Evolutionary conservation across 495 filamentous ascomycete genomes (phyloP), one percentile per base, ranked within the genome.

Genomic region (Symbiotaphrina buchneri): DNA sequence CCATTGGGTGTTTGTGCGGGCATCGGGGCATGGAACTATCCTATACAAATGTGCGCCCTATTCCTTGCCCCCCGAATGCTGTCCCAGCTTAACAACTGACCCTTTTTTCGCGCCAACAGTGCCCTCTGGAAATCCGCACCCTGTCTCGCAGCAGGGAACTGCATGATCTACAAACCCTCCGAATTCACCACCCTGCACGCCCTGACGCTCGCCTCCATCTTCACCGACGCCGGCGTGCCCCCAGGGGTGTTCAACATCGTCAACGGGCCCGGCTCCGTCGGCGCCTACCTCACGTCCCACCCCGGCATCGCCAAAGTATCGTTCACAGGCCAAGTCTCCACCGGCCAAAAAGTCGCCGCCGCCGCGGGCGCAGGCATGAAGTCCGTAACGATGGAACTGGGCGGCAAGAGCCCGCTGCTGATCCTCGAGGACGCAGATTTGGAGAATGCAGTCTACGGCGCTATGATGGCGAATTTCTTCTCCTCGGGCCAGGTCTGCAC

Each of bases 381-480:
- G 45, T 80, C 78, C 44, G 71, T 81, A 21, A 83, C 77, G 3
- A 76, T 83, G 71, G 79, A 87, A 44, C 59, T 84, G 1, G 79
- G 79, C 28, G 79, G 79, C 17, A 85, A 84, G 52, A 76, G 68
- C 32, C 74, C 79, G 2, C 49, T 73, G 14, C 53, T 84, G 27
- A 51, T 84, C 21, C 61, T 80, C 18, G 67, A 72, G 0, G 79
- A 81, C 39, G 68, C 73, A 0, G 60, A 75, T 28, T 41, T 83
- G 2, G 70, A 78, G n/a, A 61, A 54, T 28, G 78, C 78, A 8
- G 78, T 77, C 19, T 63, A 84, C 39, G 74, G 74, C 18, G 74
- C 74, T 33, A 82, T 84, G 76, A 79, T 83, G 73, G 78, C 78
- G 26, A 85, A 83, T 41, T 83, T 82, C 54, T 82, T 68, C 58